Conservation (phyloP, 1,284 basidiomycete species). For the Kwoniella shivajii region DNA sequence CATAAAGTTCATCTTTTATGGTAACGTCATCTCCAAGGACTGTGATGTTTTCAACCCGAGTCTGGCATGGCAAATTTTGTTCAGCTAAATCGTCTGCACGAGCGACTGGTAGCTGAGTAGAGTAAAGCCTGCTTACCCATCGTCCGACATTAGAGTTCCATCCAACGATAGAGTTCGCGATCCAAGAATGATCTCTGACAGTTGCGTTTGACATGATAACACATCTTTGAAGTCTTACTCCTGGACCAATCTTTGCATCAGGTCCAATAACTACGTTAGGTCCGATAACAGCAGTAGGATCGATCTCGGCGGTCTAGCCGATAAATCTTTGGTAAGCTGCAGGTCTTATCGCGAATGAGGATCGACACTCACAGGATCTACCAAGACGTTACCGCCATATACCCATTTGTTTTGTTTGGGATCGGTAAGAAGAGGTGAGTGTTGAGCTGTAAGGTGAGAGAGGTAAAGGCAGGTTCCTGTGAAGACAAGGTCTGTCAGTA, state of each 20-base stretch:
- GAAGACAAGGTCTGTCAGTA: background rate
- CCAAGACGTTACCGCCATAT: constrained; percentile 58
- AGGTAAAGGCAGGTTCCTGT: constrained; percentile 60
- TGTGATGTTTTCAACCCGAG: constrained; percentile 58
- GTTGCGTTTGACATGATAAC: constrained; percentile 58
- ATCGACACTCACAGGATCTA: constrained; percentile 52
- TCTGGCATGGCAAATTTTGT: constrained; percentile 26
- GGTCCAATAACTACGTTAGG: constrained; percentile 61
- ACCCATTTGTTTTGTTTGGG: constrained; percentile 57
- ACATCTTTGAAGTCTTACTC: constrained; percentile 59
- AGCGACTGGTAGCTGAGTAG: background rate
- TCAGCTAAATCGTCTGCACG: background rate
- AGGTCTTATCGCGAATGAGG: constrained; percentile 9
- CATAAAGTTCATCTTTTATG: constrained; percentile 60
- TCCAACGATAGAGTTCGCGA: constrained; percentile 59
- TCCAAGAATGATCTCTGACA: constrained; percentile 59
- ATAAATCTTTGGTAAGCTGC: constrained; percentile 4
- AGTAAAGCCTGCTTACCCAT: constrained; percentile 50
- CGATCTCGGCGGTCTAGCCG: constrained; percentile 55
- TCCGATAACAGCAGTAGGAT: constrained; percentile 58
- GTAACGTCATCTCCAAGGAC: constrained; percentile 60
- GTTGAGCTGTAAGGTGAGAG: constrained; percentile 56
- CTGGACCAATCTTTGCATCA: constrained; percentile 57
- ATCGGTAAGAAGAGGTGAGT: constrained; percentile 56
- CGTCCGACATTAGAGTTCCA: constrained; percentile 60